These are phyloP conservation scores for Fusarium sp. DNA, from an alignment of 2,329 filamentous ascomycete genomes.

Conservation along the genomic window DNA sequence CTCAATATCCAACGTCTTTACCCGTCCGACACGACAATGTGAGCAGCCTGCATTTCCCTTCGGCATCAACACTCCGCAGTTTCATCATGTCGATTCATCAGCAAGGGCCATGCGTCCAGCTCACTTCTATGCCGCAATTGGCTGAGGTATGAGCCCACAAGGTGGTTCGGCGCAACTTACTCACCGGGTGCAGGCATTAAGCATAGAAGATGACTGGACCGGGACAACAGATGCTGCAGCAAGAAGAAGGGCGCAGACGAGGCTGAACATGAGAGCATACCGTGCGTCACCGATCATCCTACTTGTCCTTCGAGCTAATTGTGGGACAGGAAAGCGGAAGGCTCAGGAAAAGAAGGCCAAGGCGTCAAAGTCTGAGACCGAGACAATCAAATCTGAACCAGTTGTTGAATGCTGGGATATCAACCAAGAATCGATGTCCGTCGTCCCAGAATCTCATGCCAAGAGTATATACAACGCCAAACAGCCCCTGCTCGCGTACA, in stretches of 20 bases:
- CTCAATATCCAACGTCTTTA: neutral
- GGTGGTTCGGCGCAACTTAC: neutral
- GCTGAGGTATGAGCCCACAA: neutral
- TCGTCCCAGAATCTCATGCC: neutral
- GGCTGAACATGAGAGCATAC: conserved; percentile 58
- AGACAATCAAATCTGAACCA: neutral
- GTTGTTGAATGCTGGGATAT: conserved; percentile 18
- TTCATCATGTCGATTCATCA: neutral
- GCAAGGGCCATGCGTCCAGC: neutral
- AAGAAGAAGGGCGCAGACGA: conserved; percentile 56
- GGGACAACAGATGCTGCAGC: conserved; percentile 54
- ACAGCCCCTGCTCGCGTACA: neutral
- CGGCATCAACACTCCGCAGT: neutral
- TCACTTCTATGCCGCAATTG: conserved; percentile 19
- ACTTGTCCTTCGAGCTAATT: neutral
- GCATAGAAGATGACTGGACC: conserved; percentile 57
- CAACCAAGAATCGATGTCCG: neutral
- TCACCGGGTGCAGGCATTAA: conserved; percentile 48
- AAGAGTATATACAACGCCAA: neutral
- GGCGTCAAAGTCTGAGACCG: too few relatives aligned
- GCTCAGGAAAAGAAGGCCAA: neutral
- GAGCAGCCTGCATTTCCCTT: conserved; percentile 38
- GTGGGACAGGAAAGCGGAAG: conserved; percentile 11
- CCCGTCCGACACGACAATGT: conserved; percentile 22
- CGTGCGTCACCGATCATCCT: neutral